A percentile compares a stretch with the other conserved stretches of the same genome.
Conservation (phyloP, 768 basidiomycete species). For the Amanita thiersii region DNA sequence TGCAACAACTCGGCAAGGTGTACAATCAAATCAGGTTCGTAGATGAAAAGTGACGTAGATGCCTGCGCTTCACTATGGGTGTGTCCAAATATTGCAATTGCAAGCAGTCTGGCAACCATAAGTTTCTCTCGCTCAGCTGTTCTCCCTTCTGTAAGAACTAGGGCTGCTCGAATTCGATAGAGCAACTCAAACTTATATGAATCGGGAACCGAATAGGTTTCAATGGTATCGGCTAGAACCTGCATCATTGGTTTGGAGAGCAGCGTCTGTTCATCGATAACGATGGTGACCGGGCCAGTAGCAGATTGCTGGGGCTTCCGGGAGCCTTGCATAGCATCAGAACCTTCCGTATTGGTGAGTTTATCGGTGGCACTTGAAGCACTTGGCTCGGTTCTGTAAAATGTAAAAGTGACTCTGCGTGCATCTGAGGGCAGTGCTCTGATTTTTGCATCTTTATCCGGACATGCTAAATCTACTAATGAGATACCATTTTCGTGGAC, state of each 20-base stretch:
- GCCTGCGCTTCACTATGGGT: constrained; percentile 77
- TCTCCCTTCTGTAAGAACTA: constrained; percentile 50
- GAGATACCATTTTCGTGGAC: constrained; percentile 74
- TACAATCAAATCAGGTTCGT: constrained; percentile 86
- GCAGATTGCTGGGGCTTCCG: constrained; percentile 31
- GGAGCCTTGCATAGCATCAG: constrained; percentile 33
- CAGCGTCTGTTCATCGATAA: constrained; percentile 54
- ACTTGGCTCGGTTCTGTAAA: constrained; percentile 55
- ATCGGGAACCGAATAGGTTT: constrained; percentile 61
- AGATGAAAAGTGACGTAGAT: constrained; percentile 78
- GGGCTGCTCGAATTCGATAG: constrained; percentile 78
- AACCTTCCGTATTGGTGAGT: constrained; percentile 35
- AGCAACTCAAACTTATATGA: constrained; percentile 84
- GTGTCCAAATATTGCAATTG: constrained; percentile 88
- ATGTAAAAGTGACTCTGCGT: constrained; percentile 73
- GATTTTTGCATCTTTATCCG: constrained; percentile 41
- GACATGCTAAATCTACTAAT: constrained; percentile 62
- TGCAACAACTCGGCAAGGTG: constrained; percentile 88
- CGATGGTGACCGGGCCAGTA: constrained; percentile 51
- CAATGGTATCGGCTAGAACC: constrained; percentile 66
- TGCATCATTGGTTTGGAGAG: constrained; percentile 61
- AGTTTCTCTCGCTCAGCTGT: constrained; percentile 70
- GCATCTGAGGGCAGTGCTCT: constrained; percentile 64
- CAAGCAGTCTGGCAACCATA: constrained; percentile 70
- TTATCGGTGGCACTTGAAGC: constrained; percentile 34